These are phyloP conservation scores for Vaccinium vitisidaea DNA, from an alignment of 148 eudicot genomes.

Conservation along the genomic window DNA sequence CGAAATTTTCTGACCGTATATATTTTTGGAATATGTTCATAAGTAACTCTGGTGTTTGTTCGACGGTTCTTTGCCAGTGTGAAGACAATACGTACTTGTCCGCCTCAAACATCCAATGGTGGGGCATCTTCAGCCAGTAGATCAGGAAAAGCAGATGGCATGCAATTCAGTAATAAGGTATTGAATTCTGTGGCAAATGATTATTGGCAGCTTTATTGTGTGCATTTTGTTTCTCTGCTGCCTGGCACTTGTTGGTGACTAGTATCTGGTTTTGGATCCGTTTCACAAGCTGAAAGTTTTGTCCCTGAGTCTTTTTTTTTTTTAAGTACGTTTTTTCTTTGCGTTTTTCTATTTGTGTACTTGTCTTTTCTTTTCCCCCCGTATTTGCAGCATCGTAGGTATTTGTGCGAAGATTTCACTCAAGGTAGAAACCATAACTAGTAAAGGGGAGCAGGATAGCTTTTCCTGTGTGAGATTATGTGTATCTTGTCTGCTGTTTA, in stretches of 20 bases:
- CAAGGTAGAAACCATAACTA: background rate
- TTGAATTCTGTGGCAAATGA: constrained; percentile 5
- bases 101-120: constrained; percentile 70
- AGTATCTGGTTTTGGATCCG: constrained; percentile 13
- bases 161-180: constrained; percentile 72
- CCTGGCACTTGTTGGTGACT: background rate
- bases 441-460: background rate
- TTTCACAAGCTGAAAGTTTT: background rate
- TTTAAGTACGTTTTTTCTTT: background rate
- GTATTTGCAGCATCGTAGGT: background rate
- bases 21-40: background rate
- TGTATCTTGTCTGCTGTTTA: background rate
- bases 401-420: background rate
- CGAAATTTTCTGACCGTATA: background rate
- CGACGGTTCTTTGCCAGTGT: constrained; percentile 47
- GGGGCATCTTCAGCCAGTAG: constrained; percentile 72
- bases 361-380: background rate
- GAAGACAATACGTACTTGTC: constrained; percentile 92
- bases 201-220: background rate
- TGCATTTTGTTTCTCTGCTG: constrained; percentile 4
- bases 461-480: background rate
- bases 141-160: constrained; percentile 60
- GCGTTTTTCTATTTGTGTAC: background rate
- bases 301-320: background rate
- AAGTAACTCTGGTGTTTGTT: constrained; percentile 2